These are phyloP conservation scores for Chaetomiaceae sp. DNA, from an alignment of 2,329 filamentous ascomycete species.

Conservation along the genomic window DNA sequence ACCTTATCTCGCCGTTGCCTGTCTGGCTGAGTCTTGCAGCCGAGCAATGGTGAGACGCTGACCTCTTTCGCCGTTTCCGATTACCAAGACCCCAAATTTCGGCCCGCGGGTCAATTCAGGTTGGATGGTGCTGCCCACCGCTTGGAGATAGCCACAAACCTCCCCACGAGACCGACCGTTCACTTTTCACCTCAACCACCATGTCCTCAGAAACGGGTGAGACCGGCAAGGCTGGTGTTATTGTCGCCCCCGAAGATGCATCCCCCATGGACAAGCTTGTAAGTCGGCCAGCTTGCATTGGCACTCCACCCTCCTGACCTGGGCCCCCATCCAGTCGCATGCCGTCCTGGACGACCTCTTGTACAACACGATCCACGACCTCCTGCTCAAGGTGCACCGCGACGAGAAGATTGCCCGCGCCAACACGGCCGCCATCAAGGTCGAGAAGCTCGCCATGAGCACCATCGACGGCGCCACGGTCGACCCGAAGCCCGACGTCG, in stretches of 20 bases:
- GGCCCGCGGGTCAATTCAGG: constrained; percentile 7
- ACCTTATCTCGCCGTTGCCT: not conserved
- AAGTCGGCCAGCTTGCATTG: constrained; percentile 30
- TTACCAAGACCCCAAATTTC: constrained; percentile 10
- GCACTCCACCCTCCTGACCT: constrained; percentile 14
- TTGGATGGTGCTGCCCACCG: constrained; percentile 13
- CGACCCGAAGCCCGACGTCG: constrained; percentile 52
- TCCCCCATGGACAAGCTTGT: constrained; percentile 56
- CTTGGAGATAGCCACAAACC: constrained; percentile 5
- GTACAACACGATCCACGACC: constrained; percentile 71
- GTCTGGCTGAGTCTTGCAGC: constrained; percentile 6
- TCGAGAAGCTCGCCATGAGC: constrained; percentile 58
- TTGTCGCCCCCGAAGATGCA: constrained; percentile 50
- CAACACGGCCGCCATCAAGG: constrained; percentile 58
- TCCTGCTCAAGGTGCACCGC: constrained; percentile 69
- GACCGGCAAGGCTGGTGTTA: constrained; percentile 54
- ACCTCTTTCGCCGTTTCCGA: constrained; percentile 4
- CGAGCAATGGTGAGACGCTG: constrained; percentile 8
- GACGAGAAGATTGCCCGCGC: constrained; percentile 73
- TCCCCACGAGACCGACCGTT: constrained; percentile 4
- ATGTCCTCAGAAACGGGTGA: constrained; percentile 22
- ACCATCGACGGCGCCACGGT: constrained; percentile 49
- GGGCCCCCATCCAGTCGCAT: constrained; percentile 45
- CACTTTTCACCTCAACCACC: constrained; percentile 20
- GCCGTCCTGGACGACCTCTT: constrained; percentile 69